Percentiles rank a stretch among this genome's conserved stretches.
phyloP scores from a whole-genome alignment of 345 rosid genomes.

The Gossypium herbaceum region DNA sequence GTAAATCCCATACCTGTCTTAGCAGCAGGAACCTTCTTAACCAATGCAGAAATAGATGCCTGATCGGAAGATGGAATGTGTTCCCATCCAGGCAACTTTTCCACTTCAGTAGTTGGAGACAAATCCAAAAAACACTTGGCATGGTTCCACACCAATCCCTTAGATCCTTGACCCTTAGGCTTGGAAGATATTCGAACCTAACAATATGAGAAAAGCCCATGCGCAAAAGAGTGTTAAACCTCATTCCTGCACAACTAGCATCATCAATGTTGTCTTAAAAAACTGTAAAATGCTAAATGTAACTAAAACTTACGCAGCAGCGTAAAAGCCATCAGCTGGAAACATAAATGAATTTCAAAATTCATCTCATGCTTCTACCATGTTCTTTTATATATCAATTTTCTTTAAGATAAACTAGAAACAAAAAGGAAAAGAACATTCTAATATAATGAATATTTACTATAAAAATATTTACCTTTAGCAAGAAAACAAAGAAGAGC shows the following conservation, averaged over 20 bases:
- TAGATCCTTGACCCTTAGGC: constrained; percentile 63
- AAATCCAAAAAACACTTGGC: constrained; percentile 64
- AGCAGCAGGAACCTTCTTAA: constrained; percentile 43
- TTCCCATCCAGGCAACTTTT: constrained; percentile 76
- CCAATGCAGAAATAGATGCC: constrained; percentile 41
- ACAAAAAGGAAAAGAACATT: background rate
- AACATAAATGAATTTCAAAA: background rate
- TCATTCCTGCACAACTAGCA: constrained; percentile 12
- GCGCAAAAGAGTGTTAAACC: constrained; percentile 11
- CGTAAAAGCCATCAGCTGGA: background rate
- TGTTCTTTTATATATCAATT: background rate
- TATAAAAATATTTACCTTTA: background rate
- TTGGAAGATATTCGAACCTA: constrained; percentile 80
- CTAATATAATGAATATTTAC: background rate
- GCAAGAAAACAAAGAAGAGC: background rate
- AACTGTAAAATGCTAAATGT: background rate
- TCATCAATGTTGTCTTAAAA: background rate
- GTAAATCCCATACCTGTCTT: constrained; percentile 42
- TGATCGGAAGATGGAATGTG: constrained; percentile 64
- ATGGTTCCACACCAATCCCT: constrained; percentile 81
- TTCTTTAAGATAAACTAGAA: background rate
- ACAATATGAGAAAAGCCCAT: constrained; percentile 8
- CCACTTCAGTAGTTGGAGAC: constrained; percentile 49
- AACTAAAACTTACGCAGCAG: background rate
- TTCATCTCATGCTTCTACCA: background rate